Conservation (phyloP, 2,329 filamentous ascomycete species). For the Neonectria coccinea region DNA sequence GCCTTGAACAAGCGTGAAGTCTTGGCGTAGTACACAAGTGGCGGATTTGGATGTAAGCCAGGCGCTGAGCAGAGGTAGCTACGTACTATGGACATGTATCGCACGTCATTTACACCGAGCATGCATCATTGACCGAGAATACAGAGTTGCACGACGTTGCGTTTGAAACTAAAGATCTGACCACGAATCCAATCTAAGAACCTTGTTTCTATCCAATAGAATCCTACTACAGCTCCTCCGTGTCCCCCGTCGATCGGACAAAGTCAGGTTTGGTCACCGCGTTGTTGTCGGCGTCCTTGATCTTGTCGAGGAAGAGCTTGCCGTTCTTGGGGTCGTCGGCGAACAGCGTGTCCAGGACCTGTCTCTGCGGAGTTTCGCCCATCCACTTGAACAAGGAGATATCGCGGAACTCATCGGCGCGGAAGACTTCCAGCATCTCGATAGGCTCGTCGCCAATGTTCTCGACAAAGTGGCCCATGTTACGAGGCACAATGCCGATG, state of each 20-base stretch:
- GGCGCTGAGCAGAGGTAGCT: background rate
- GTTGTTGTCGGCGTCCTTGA: slow-evolving; percentile 72
- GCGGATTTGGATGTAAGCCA: background rate
- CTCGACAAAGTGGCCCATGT: slow-evolving; percentile 86
- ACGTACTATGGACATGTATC: background rate
- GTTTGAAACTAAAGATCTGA: background rate
- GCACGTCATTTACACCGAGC: background rate
- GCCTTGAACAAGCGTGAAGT: background rate
- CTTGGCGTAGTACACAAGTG: background rate
- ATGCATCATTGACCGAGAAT: background rate
- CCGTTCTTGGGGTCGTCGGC: slow-evolving; percentile 69
- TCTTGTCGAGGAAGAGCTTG: slow-evolving; percentile 70
- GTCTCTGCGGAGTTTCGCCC: slow-evolving; percentile 74
- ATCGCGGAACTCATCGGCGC: slow-evolving; percentile 77
- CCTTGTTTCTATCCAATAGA: background rate
- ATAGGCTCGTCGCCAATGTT: slow-evolving; percentile 82
- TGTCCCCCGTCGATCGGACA: slow-evolving; percentile 5
- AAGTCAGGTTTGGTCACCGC: slow-evolving; percentile 57
- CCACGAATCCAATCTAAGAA: too few species aligned
- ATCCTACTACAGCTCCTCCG: slow-evolving; percentile 1
- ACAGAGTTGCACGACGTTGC: too few species aligned
- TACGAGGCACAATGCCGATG: slow-evolving; percentile 80
- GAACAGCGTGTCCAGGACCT: slow-evolving; percentile 76
- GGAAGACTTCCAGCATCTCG: slow-evolving; percentile 81
- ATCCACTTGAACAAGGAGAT: slow-evolving; percentile 82